Base-by-base conservation (phyloP, 306 rosid genomes). In the Erythrophleum fordii region DNA sequence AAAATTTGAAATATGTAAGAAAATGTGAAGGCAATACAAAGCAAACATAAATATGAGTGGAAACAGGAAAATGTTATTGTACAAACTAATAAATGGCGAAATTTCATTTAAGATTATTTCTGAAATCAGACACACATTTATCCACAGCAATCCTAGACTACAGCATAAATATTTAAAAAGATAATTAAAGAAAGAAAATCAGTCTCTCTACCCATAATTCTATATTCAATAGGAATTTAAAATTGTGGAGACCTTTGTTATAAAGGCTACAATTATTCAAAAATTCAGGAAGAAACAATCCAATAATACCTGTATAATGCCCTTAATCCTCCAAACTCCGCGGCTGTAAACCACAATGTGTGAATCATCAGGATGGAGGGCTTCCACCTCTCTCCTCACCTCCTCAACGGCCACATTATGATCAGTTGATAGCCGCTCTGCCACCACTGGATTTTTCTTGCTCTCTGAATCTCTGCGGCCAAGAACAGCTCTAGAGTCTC, bases 311-410 rank as follows among this genome's bases (percentile, higher is more conserved):
- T 91, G 97, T 81, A 91, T 91, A 66, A 91, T 91, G 55, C 97
- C 97, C 75, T 91, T 91, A 28, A 91, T 88, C 81, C 97, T 85
- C 97, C 97, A 91, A 31, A 89, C 97, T 42, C 97, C 97, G n/a
- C 84, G 92, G 52, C 72, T 80, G 53, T 80, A 75, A 11, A 91
- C 90, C 44, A 91, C 93, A 49, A 89, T 76, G 61, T 91, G 93
- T 5, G 92, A 39, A 82, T 91, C 97, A 55, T 91, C 97, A 2
- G 97, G 97, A 80, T 91, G 93, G 58, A 88, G 97, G 11, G 93
- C 93, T 73, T 83, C 90, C 31, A 91, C 90, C 79, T 91, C 97
- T 56, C 85, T 88, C 84, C 97, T 91, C 46, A 91, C 86, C 84
- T 89, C 89, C 82, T 91, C 97, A 48, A 81, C 87, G 16, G 84